Conservation (phyloP, 192 early-diverging fungal genomes). For the Spinellus fusiger region DNA sequence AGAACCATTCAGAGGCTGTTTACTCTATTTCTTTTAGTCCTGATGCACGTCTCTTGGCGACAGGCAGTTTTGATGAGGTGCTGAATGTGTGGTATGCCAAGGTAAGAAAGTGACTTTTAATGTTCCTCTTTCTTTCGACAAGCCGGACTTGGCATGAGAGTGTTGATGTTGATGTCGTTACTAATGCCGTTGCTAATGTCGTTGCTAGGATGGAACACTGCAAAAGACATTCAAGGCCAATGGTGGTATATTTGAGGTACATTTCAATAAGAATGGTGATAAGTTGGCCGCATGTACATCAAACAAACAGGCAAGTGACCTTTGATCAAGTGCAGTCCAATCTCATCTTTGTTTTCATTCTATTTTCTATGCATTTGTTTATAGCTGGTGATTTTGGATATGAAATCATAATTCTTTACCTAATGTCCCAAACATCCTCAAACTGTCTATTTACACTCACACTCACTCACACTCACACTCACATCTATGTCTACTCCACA, state of each 20-base stretch:
- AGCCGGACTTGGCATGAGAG: too few relatives aligned
- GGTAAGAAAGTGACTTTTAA: too few relatives aligned
- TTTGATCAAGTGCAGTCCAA: background rate
- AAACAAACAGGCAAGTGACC: slow-evolving; percentile 38
- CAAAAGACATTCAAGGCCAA: slow-evolving; percentile 49
- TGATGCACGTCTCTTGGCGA: slow-evolving; percentile 66
- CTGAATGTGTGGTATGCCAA: slow-evolving; percentile 70
- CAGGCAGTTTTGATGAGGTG: slow-evolving; percentile 70
- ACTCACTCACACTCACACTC: too few relatives aligned
- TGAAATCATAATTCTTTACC: slow-evolving; percentile 13
- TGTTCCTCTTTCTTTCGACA: too few relatives aligned
- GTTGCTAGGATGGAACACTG: slow-evolving; percentile 38
- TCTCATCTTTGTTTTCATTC: background rate
- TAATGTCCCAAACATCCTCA: background rate
- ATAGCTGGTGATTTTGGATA: slow-evolving; percentile 26
- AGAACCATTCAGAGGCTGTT: slow-evolving; percentile 65
- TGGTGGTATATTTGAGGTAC: slow-evolving; percentile 55
- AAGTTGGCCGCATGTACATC: slow-evolving; percentile 52
- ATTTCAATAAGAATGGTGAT: slow-evolving; percentile 52
- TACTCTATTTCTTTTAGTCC: slow-evolving; percentile 73
- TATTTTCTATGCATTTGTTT: background rate
- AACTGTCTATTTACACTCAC: background rate
- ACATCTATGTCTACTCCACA: too few relatives aligned
- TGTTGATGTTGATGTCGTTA: too few relatives aligned
- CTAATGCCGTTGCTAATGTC: too few relatives aligned